phyloP scores from a whole-genome alignment of 176 grass and related monocot species.

The Themeda triandra region DNA sequence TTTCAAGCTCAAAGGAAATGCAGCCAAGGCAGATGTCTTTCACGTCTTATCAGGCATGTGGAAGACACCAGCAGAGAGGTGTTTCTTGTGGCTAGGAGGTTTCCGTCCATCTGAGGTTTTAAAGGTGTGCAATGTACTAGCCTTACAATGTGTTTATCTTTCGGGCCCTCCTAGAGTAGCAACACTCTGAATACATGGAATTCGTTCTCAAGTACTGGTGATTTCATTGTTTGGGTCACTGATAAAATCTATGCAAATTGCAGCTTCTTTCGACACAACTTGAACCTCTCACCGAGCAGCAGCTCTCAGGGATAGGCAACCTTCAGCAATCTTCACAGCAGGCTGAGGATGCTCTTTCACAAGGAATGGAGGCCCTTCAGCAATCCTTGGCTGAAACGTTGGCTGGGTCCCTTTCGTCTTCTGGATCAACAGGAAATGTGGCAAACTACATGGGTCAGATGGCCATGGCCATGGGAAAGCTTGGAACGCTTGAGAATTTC shows the following conservation, averaged over 20 bases:
- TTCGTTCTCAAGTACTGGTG: neutral
- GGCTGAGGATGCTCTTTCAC: conserved; percentile 93
- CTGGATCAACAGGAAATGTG: conserved; percentile 87
- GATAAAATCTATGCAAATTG: conserved; percentile 31
- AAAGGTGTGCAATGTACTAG: conserved; percentile 52
- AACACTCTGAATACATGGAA: neutral
- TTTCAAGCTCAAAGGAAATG: conserved; percentile 81
- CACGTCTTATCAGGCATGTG: conserved; percentile 99
- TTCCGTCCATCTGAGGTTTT: conserved; percentile 93
- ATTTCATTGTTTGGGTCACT: conserved; percentile 11
- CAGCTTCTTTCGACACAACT: conserved; percentile 90
- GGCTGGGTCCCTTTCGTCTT: conserved; percentile 77
- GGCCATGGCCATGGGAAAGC: conserved; percentile 99
- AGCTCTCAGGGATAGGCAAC: conserved; percentile 73
- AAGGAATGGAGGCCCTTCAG: conserved; percentile 99
- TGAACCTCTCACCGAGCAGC: conserved; percentile 90
- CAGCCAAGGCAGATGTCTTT: conserved; percentile 91
- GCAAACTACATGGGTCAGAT: conserved; percentile 99
- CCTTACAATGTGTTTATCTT: conserved; percentile 9
- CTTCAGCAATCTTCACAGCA: conserved; percentile 95
- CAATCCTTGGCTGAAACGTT: conserved; percentile 94
- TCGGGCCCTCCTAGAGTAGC: neutral
- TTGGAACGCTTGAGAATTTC: conserved; percentile 93
- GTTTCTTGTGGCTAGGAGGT: conserved; percentile 96
- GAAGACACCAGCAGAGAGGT: conserved; percentile 97